Conservation (phyloP, 2,329 filamentous ascomycete genomes). For the Amphichorda felina region DNA sequence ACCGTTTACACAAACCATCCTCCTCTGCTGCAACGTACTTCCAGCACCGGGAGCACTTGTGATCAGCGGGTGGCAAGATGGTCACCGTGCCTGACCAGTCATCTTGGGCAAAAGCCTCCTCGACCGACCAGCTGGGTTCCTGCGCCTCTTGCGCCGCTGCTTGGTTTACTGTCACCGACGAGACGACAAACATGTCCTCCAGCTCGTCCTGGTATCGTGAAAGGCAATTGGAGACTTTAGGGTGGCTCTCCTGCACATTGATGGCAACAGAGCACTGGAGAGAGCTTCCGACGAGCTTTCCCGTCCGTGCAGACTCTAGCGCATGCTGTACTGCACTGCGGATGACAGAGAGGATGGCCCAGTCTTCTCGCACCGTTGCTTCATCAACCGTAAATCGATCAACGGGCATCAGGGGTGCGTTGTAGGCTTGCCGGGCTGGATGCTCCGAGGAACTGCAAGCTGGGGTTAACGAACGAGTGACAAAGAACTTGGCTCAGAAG, state of each 20-base stretch:
- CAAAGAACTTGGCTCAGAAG: too few relatives aligned
- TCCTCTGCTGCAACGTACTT: constrained; percentile 60
- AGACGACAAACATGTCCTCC: constrained; percentile 57
- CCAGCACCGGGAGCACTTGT: constrained; percentile 88
- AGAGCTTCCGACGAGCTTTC: constrained; percentile 67
- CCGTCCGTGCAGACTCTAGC: constrained; percentile 59
- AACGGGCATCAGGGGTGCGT: constrained; percentile 27
- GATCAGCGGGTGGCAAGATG: constrained; percentile 34
- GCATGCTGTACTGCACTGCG: constrained; percentile 60
- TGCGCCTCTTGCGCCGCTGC: constrained; percentile 14
- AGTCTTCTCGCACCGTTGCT: constrained; percentile 24
- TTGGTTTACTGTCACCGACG: constrained; percentile 40
- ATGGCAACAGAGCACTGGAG: constrained; percentile 65
- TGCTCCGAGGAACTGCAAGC: constrained; percentile 13
- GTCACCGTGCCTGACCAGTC: constrained; percentile 24
- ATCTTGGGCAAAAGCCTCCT: constrained; percentile 27
- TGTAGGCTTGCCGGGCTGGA: constrained; percentile 37
- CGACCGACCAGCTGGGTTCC: constrained; percentile 26
- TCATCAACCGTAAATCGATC: constrained; percentile 25
- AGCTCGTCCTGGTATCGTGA: constrained; percentile 37
- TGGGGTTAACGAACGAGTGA: not conserved
- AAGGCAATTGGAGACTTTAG: constrained; percentile 14
- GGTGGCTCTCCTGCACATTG: constrained; percentile 23
- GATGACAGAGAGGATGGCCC: constrained; percentile 38
- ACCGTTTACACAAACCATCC: constrained; percentile 60